Base-by-base conservation (phyloP, 306 rosid species). In the Quercus suber region DNA sequence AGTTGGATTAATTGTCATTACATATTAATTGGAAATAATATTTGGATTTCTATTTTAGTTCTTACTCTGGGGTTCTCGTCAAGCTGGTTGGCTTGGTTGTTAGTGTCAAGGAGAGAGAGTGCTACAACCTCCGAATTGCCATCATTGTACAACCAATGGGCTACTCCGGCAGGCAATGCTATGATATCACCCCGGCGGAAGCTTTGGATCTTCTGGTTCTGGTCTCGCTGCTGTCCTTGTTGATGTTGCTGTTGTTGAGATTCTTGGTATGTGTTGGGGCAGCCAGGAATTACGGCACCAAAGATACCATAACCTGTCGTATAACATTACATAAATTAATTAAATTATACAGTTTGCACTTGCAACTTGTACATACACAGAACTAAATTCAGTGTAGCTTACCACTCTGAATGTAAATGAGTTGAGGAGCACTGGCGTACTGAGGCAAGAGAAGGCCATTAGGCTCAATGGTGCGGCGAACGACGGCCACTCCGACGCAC, bases 1-100 rank as follows among this genome's bases (percentile, higher is more conserved):
- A 33, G 41, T 33, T 33, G 41, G 7, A 33, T 33, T 23, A 23
- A 23, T 23, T 58, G n/a, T 58, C 6, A 23, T 18, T 20, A 57
- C 4, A 7, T 6, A 19, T 4, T 56, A 20, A 10, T 60, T 35
- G 41, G 41, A 35, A 35, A 1, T 35, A 0, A 7, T 37, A 37
- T 37, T 37, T 37, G 45, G 11, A 4, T 1, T 14, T 17, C 23
- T 65, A 12, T 0, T 5, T 35, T 37, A 65, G 18, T 43, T 58
- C 57, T 58, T 80, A 89, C 97, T 70, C 94, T 83, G 0, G 98
- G 98, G 10, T 15, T 23, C 18, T 55, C 49, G 55, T 93, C 98
- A 18, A 93, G 98, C 75, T 93, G 90, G 87, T 93, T 89, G 18
- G 15, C 67, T 0, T n/a, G 0, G 86, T 65, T 93, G 69, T 72